These are phyloP conservation scores for Otatea glauca DNA, from an alignment of 176 grass and related monocot species.

Conservation along the genomic window DNA sequence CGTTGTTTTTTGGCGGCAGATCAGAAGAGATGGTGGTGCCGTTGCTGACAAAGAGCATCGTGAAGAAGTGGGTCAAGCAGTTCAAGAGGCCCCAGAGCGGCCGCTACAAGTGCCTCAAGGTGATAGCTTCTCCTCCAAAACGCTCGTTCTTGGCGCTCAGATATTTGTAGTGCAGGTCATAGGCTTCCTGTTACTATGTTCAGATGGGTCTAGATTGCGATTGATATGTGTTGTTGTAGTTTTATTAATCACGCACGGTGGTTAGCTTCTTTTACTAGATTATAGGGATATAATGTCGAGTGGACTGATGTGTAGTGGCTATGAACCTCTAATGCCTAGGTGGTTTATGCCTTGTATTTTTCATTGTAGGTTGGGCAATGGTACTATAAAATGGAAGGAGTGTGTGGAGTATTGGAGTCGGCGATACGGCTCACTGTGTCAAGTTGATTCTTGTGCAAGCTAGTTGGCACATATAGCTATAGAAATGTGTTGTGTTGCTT, in stretches of 20 bases:
- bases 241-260: too few species aligned
- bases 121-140: background rate
- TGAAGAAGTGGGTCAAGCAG: conserved; percentile 76
- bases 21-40: conserved; percentile 87
- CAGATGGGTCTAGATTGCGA: too few species aligned
- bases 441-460: background rate
- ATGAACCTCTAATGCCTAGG: background rate
- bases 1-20: background rate
- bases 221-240: too few species aligned
- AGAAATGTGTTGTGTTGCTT: background rate
- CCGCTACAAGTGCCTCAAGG: conserved; percentile 81
- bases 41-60: conserved; percentile 68
- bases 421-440: background rate
- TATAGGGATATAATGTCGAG: background rate
- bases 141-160: too few species aligned
- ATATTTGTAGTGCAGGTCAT: background rate
- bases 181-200: too few species aligned
- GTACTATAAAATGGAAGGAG: background rate
- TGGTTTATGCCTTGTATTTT: background rate
- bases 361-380: background rate
- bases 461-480: background rate
- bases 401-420: background rate
- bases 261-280: conserved; percentile 36
- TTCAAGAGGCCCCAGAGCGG: conserved; percentile 82
- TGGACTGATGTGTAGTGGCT: background rate